Evolutionary conservation across 768 basidiomycete genomes (phyloP).

Genomic region (Rhodocollybia butyracea): DNA sequence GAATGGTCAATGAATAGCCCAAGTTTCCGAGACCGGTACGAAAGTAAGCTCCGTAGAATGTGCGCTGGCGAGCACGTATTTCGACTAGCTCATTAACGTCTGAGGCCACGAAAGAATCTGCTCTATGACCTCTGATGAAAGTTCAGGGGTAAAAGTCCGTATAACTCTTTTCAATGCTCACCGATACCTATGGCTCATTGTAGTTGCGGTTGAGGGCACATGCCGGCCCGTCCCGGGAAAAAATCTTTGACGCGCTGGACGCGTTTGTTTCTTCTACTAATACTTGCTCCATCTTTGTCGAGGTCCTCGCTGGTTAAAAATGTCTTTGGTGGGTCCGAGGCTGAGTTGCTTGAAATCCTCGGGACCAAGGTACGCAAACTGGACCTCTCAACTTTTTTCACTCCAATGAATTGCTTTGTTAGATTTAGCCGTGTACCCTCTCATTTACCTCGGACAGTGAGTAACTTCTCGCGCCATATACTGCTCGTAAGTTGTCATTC

Average conservation of each 20-base stretch:
- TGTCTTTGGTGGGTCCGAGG: not conserved
- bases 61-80: constrained; percentile 75
- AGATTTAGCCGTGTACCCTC: not conserved
- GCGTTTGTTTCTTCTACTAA: not conserved
- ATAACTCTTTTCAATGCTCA: not conserved
- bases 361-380: not conserved
- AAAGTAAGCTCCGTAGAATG: constrained; percentile 80
- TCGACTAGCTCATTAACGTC: constrained; percentile 67
- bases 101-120: constrained; percentile 46
- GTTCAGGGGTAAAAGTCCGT: not conserved
- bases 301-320: not conserved
- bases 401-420: not conserved
- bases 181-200: constrained; percentile 6
- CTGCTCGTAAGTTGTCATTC: not conserved
- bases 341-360: not conserved
- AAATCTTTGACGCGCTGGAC: not conserved
- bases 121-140: constrained; percentile 38
- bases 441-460: not conserved
- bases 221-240: not conserved
- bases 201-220: not conserved
- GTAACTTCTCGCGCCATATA: not conserved
- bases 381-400: not conserved
- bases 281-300: not conserved
- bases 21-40: constrained; percentile 73
- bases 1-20: constrained; percentile 68